phyloP scores from a whole-genome alignment of 1,139 yeast genomes.

The Suhomyces maxii region DNA sequence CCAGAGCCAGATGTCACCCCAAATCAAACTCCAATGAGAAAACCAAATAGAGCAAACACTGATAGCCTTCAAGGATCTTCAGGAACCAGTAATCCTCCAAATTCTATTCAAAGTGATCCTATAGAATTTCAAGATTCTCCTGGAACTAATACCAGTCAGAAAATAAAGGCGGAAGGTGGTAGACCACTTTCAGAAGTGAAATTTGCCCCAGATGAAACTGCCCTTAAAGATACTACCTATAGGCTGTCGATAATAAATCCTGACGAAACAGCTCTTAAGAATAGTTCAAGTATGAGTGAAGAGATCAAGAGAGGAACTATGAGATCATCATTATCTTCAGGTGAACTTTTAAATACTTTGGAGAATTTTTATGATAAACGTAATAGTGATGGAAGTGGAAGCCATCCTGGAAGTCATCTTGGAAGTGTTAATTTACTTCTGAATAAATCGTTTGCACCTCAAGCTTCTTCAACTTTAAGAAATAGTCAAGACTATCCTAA shows the following conservation, averaged over 20 bases:
- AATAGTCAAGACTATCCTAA: slow-evolving; percentile 11
- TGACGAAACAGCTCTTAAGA: slow-evolving; percentile 17
- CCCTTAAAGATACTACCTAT: slow-evolving; percentile 5
- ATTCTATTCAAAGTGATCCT: slow-evolving; percentile 9
- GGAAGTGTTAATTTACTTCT: background rate
- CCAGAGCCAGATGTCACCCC: slow-evolving; percentile 24
- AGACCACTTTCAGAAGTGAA: slow-evolving; percentile 1
- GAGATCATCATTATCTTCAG: slow-evolving; percentile 34
- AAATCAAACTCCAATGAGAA: slow-evolving; percentile 16
- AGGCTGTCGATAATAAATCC: slow-evolving; percentile 15
- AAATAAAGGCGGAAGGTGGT: background rate
- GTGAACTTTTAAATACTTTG: slow-evolving; percentile 35
- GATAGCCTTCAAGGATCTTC: slow-evolving; percentile 2
- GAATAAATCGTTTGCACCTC: slow-evolving; percentile 6
- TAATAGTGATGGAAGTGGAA: background rate
- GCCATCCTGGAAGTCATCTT: background rate
- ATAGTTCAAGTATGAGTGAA: slow-evolving; percentile 2
- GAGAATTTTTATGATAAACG: slow-evolving; percentile 17
- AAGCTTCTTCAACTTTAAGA: slow-evolving; percentile 11
- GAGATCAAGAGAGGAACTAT: slow-evolving; percentile 15
- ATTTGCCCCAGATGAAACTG: slow-evolving; percentile 8
- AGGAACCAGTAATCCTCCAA: slow-evolving; percentile 3
- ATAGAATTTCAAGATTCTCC: slow-evolving; percentile 7
- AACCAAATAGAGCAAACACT: slow-evolving; percentile 1
- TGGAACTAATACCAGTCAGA: background rate